Percentiles rank a stretch among this genome's conserved stretches.
Conservation (phyloP, 2,329 filamentous ascomycete species). For the Nakataea oryzae region DNA sequence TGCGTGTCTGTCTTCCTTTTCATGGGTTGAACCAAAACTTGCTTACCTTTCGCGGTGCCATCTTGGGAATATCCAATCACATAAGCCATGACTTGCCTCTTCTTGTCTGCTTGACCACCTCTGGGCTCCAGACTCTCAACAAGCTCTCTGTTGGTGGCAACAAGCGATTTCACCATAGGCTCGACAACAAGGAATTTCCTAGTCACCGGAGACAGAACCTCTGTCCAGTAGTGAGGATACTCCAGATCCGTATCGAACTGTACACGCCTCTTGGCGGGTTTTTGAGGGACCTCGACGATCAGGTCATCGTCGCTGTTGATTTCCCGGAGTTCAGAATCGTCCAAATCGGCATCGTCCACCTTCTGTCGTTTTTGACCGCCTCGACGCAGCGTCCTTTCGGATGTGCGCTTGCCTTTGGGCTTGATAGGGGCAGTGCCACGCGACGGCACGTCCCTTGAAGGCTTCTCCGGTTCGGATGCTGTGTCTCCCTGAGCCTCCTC, state of each 20-base stretch:
- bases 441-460: no score
- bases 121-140: slow-evolving; percentile 71
- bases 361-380: slow-evolving; percentile 10
- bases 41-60: slow-evolving; percentile 55
- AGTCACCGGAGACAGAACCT: slow-evolving; percentile 74
- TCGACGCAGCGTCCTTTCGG: neutral
- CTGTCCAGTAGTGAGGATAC: slow-evolving; percentile 88
- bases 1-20: no score
- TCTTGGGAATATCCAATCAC: slow-evolving; percentile 74
- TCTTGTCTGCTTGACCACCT: slow-evolving; percentile 71
- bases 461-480: no score
- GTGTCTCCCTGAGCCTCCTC: no score
- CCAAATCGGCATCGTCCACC: slow-evolving; percentile 24
- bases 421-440: no score
- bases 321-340: slow-evolving; percentile 37
- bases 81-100: slow-evolving; percentile 85
- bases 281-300: slow-evolving; percentile 35
- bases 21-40: no score
- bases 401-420: neutral
- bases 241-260: slow-evolving; percentile 67
- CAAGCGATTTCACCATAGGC: slow-evolving; percentile 54
- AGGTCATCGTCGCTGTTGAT: slow-evolving; percentile 49
- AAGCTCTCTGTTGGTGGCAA: slow-evolving; percentile 64
- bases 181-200: slow-evolving; percentile 74
- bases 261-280: neutral